phyloP scores from a whole-genome alignment of 495 filamentous ascomycete species.

The Neurospora sp. region DNA sequence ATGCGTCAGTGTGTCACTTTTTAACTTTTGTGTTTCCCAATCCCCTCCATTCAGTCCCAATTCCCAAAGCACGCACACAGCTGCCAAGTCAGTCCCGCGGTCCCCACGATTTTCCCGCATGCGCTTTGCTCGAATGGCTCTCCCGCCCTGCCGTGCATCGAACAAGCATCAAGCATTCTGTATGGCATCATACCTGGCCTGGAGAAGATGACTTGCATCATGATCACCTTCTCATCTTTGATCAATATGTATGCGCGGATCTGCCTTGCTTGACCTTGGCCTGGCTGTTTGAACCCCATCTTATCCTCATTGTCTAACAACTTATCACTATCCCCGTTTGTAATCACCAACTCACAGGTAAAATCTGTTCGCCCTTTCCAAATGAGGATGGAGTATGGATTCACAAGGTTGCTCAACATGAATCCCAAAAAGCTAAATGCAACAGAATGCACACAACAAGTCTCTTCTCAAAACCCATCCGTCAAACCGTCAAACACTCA shows the following conservation, averaged over 20 bases:
- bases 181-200: not conserved
- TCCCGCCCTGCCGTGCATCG: not conserved
- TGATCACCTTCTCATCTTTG: not conserved
- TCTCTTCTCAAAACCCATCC: no score
- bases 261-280: not conserved
- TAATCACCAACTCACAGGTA: not conserved
- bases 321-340: not conserved
- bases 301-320: not conserved
- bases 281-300: not conserved
- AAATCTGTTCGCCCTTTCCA: not conserved
- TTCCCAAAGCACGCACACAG: not conserved
- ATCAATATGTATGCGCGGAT: not conserved
- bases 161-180: not conserved
- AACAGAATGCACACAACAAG: not conserved
- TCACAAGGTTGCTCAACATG: not conserved
- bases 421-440: not conserved
- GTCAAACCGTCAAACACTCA: not conserved
- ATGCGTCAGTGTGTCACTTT: not conserved
- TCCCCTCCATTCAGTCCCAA: not conserved
- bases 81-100: not conserved
- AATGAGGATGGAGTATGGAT: not conserved
- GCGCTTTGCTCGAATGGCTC: not conserved
- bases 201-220: not conserved
- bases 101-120: not conserved
- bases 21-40: not conserved